Evolutionary conservation across 306 rosid genomes (phyloP), one percentile per base, ranked within the genome.

Genomic region (Vachellia pachyceras): DNA sequence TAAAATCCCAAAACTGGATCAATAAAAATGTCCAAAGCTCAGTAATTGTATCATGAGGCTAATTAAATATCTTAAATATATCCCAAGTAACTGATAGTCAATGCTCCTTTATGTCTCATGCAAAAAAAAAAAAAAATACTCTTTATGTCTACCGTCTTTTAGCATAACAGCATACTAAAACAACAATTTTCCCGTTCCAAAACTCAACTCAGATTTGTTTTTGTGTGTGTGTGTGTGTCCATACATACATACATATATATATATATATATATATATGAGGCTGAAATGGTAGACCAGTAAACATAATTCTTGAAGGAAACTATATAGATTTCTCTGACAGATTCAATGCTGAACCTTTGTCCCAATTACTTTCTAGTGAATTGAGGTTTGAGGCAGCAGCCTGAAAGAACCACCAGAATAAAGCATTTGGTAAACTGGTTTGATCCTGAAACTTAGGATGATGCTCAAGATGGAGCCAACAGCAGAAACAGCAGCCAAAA

Each of bases 321-420:
- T 22, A 22, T 22, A 22, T 22, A 9, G 6, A 57, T 4, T 57
- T 33, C 63, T 7, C 33, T 3, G 25, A 8, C 1, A 20, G 25
- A 55, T 40, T 7, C 44, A 14, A 4, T 13, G 55, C 55, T 13
- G 18, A 13, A 49, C 55, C n/a, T 14, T 14, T 47, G 23, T 35
- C 33, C 12, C 18, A 46, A 46, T 11, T 45, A 55, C 42, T 66
- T 82, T n/a, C 79, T n/a, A 90, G 71, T 65, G 82, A 79, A 60
- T 75, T 68, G 88, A 41, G 66, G 73, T 75, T 68, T 80, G 93
- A 64, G 90, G 97, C 60, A 87, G 97, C 60, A 87, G 65, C 88
- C 93, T 78, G 85, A 93, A 93, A 79, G 97, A 93, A 22, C 97
- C 97, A 57, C 97, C 93, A 0, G 93, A 84, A 69, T 93, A 93